Evolutionary conservation across 2,329 filamentous ascomycete species (phyloP), one percentile per base, ranked within the genome.

Genomic region (Zalaria sp.): DNA sequence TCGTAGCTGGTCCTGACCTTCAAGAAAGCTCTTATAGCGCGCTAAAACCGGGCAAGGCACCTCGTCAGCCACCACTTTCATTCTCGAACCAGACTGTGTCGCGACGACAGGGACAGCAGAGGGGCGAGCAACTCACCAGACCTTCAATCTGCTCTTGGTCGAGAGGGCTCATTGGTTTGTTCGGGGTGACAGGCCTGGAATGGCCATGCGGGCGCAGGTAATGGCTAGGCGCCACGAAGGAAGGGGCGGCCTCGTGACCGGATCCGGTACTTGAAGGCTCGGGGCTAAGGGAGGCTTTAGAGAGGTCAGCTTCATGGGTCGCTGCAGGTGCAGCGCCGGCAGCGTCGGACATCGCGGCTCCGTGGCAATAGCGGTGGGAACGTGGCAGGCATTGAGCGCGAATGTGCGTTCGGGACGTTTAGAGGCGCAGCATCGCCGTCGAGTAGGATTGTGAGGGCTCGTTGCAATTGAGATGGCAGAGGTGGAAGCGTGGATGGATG

Each of bases 1-100:
- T 98, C 91, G 69, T 98, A 98, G 62, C 88, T 95, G 31, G 86
- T 96, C 57, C 91, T 82, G 53, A 93, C 82, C 64, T 88, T 93
- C 59, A 98, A 79, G 66, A 98, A 98, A 54, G 94, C 84, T 63
- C 91, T 83, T 55, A 96, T 88, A 48, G 83, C 81, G 69, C 81
- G 81, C 88, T 93, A 46, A 35, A 49, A 11, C 5, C 25, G 45
- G 44, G 42, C 25, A 38, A n/a, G 11, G 38, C 35, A 18, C 11
- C 27, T 11, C 34, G 25, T 39, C 42, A 39, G 25, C 35, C 39
- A 2, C 38, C 27, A 32, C 8, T n/a, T 18, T 37, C 45, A 43
- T 35, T 37, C 31, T 25, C 26, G 39, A 36, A 4, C 27, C 34
- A 4, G 25, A 18, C 34, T 11, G 18, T 25, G 35, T 9, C 25